Base-by-base conservation (phyloP, 1,284 basidiomycete genomes). In the Sporisorium graminicola region DNA sequence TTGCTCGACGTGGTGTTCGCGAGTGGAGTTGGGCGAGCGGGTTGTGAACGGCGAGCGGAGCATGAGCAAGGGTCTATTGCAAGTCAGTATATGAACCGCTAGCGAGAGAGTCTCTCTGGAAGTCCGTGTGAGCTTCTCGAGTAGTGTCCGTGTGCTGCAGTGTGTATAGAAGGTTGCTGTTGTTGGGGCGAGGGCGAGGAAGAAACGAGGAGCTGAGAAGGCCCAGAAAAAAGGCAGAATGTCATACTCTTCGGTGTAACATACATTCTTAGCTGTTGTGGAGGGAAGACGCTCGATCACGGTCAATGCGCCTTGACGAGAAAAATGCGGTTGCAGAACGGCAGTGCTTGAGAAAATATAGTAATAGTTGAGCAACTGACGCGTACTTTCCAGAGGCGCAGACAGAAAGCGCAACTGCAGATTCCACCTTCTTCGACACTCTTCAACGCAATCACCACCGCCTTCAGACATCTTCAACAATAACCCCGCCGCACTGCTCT, bases 21-120 rank as follows among this genome's bases (percentile, higher is more conserved):
- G 74, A 77, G 50, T 77, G 74, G 74, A 73, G 70, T 33, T 77
- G 74, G 74, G 63, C 74, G 2, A 77, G 74, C 37, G 74, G 74
- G 44, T 51, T 77, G 20, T 69, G 51, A 53, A 3, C 3, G 9
- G 49, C 13, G 12, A 29, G 26, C 47, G n/a, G 16, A 49, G 2
- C 0, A 16, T 13, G 7, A 14, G 13, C 33, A 8, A 40, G n/a
- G n/a, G 16, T n/a, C 5, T 35, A 5, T n/a, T 20, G 40, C n/a
- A 43, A 43, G 18, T n/a, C 8, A 43, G 4, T 2, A 18, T 18
- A 40, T 40, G 37, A 18, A 43, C 5, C 14, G n/a, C 9, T 10
- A 20, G n/a, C 16, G n/a, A 2, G 14, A 5, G n/a, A n/a, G n/a
- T 20, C 40, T 43, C n/a, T n/a, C n/a, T n/a, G n/a, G n/a, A n/a